Conservation (phyloP, 345 rosid genomes). For the Gynandropsis gynandra region DNA sequence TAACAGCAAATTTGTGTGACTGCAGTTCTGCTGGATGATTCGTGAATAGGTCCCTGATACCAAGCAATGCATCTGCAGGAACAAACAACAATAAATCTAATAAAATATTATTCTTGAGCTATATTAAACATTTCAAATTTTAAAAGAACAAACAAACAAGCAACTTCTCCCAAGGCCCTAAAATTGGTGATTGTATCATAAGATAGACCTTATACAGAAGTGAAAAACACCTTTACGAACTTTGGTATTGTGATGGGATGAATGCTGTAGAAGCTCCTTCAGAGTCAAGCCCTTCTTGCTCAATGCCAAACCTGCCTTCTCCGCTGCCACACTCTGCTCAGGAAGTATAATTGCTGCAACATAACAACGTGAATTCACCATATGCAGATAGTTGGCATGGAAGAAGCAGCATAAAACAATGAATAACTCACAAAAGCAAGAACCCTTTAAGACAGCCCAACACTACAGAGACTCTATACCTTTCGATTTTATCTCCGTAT, state of each 20-base stretch:
- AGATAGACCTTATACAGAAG: background rate
- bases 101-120: background rate
- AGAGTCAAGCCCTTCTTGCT: slow-evolving; percentile 88
- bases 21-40: slow-evolving; percentile 63
- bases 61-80: slow-evolving; percentile 62
- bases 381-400: slow-evolving; percentile 4
- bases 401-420: background rate
- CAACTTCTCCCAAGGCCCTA: background rate
- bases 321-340: slow-evolving; percentile 78
- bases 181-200: background rate
- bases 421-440: background rate
- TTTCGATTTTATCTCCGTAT: slow-evolving; percentile 81
- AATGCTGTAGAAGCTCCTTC: slow-evolving; percentile 72
- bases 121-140: no score
- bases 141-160: slow-evolving; percentile 6
- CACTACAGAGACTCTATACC: slow-evolving; percentile 34
- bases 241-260: slow-evolving; percentile 79
- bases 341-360: slow-evolving; percentile 79
- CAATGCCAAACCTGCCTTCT: slow-evolving; percentile 71
- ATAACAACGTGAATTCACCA: background rate
- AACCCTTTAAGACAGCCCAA: background rate
- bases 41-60: slow-evolving; percentile 58
- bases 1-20: slow-evolving; percentile 42
- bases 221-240: slow-evolving; percentile 54
- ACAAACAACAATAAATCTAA: slow-evolving; percentile 6